Evolutionary conservation across 1,284 basidiomycete species (phyloP), one percentile per base, ranked within the genome.

Genomic region (Heliocybe sulcata): DNA sequence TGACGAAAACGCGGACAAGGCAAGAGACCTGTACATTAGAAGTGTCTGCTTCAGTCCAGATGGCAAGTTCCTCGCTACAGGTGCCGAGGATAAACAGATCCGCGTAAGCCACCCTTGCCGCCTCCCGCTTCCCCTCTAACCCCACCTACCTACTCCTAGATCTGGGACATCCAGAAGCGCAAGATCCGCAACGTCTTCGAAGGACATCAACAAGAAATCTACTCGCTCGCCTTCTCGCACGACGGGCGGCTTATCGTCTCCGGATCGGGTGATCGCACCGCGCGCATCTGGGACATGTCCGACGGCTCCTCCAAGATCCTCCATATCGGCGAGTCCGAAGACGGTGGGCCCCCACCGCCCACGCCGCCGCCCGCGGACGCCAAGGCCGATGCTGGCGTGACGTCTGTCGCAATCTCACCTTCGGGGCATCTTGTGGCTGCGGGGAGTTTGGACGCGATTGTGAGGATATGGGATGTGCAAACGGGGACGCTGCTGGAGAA

Each of bases 151-250:
- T 16, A 35, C 20, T 16, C 16, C 2, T 59, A 86, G 87, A 89
- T 89, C 64, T 94, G 92, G 92, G 89, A 93, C 66, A 90, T 94
- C 62, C 76, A 77, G 26, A 82, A 82, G 64, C 82, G 84, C 62
- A 76, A 77, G 25, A 87, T 92, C 63, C 75, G 80, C 54, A 82
- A 81, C 61, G 72, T 87, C 11, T 89, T 93, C 64, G 81, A 85
- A 58, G 92, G 91, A 1, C 91, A 94, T 69, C 82, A 84, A 67
- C 88, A 90, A 66, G 91, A 94, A 69, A 92, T 94, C 64, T 94
- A 93, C 72, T 90, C 89, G 20, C 81, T 94, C 61, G 88, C 90
- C 65, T 93, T 90, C 67, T 87, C 87, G 3, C 75, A 77, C 19
- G 87, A 92, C 64, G 91, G 91, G 1, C 73, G 82, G 20, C 77